A percentile compares a stretch with the other conserved stretches of the same genome.
These are phyloP conservation scores for Berberis thunbergii DNA, from an alignment of 164 flowering plant species.

Conservation along the genomic window DNA sequence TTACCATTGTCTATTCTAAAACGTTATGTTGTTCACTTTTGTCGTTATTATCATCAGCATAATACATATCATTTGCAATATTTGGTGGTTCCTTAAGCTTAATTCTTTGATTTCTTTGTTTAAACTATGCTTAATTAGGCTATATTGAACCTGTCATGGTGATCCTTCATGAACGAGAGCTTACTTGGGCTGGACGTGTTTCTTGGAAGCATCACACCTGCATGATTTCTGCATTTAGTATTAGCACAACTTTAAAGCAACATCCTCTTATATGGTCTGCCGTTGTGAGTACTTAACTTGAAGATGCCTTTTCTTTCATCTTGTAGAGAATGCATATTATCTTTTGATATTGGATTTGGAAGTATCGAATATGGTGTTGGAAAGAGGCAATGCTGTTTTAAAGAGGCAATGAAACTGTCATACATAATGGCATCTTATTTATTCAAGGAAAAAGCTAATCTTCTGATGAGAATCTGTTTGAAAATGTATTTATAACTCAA, in stretches of 20 bases:
- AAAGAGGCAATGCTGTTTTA: too few species aligned
- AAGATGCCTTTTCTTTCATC: not conserved
- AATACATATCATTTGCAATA: not conserved
- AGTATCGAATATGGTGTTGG: too few species aligned
- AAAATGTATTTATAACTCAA: too few species aligned
- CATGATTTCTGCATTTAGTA: slow-evolving; percentile 84
- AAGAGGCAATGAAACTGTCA: too few species aligned
- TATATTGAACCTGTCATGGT: slow-evolving; percentile 99
- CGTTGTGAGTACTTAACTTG: slow-evolving; percentile 36
- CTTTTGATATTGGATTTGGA: too few species aligned
- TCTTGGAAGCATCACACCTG: slow-evolving; percentile 98
- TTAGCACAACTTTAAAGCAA: slow-evolving; percentile 86
- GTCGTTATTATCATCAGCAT: not conserved
- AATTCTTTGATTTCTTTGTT: not conserved
- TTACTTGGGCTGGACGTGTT: slow-evolving; percentile 95
- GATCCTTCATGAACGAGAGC: slow-evolving; percentile 89
- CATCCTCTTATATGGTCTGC: slow-evolving; percentile 99
- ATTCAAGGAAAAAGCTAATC: too few species aligned
- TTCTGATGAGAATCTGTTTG: too few species aligned
- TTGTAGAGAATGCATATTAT: not conserved
- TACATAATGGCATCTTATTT: too few species aligned
- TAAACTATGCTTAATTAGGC: slow-evolving; percentile 26
- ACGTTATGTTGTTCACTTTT: too few species aligned
- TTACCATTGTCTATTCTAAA: too few species aligned
- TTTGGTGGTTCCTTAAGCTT: not conserved